Evolutionary conservation across 306 rosid species (phyloP), one percentile per base, ranked within the genome.

Genomic region (Ammopiptanthus mongolicus): DNA sequence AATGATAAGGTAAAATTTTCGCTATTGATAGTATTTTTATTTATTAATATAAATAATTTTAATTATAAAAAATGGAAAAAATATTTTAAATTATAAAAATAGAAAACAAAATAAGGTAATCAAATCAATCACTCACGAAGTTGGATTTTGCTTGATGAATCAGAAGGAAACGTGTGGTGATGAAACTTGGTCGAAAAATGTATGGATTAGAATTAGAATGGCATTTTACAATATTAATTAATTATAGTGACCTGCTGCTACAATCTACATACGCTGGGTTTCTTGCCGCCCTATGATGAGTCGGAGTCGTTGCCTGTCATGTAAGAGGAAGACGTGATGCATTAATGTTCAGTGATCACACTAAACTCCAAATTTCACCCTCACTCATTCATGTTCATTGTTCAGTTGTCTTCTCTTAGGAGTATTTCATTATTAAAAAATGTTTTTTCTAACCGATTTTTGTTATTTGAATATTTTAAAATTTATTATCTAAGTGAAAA

Each of bases 211-310:
- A 25, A 25, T 25, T 42, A 4, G 22, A 22, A 59, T 17, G 47
- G 22, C 58, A 42, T 53, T 5, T 9, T n/a, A 39, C 29, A 37
- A 23, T 56, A n/a, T 7, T 61, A 6, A 21, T 25, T 25, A 25
- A 25, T 6, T 31, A 31, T 4, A 31, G 41, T 18, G 25, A n/a
- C 14, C 10, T 53, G 37, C 28, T 25, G 12, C n/a, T n/a, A n/a
- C n/a, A n/a, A n/a, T n/a, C n/a, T n/a, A n/a, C 22, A 74, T 71
- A 60, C 21, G 63, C 6, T 50, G 52, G 66, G 71, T 33, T 58
- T 63, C 52, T 21, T n/a, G 18, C 17, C 61, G 63, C n/a, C n/a
- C n/a, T 48, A 33, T 50, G 79, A 63, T 36, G 13, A 34, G 62
- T 74, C 53, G 0, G 3, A 62, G 41, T 62, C 28, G 1, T 62